Conservation (phyloP, 2,329 filamentous ascomycete species). For the Diaporthe vaccinii region DNA sequence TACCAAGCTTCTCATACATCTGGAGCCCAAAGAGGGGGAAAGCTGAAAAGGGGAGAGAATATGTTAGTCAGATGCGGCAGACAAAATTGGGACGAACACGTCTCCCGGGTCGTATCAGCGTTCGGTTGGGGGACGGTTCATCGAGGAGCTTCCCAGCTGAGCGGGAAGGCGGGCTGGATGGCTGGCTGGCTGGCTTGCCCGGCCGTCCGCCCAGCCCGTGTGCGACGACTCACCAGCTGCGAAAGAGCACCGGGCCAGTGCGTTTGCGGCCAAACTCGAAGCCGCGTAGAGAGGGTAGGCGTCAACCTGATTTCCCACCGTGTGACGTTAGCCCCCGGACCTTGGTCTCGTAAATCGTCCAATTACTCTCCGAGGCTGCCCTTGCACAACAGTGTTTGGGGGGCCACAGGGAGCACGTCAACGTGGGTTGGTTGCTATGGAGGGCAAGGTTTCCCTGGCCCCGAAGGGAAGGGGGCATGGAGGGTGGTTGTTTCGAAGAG, state of each 20-base stretch:
- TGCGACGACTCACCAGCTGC: conserved; percentile 57
- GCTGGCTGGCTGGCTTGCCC: conserved; percentile 20
- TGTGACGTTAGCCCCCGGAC: conserved; percentile 43
- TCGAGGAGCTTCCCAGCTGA: conserved; percentile 43
- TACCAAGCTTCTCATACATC: conserved; percentile 78
- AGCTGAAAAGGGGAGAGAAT: conserved; percentile 62
- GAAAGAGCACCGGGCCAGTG: conserved; percentile 82
- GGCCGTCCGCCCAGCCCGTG: conserved; percentile 12
- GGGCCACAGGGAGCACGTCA: neutral
- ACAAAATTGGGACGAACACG: neutral
- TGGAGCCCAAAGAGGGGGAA: conserved; percentile 83
- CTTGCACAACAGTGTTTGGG: conserved; percentile 22
- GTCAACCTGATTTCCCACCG: conserved; percentile 67
- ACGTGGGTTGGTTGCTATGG: conserved; percentile 4
- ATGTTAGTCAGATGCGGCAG: conserved; percentile 35
- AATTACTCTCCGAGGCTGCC: conserved; percentile 41
- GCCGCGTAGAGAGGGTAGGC: conserved; percentile 83
- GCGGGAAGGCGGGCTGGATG: conserved; percentile 39
- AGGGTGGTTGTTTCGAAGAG: neutral
- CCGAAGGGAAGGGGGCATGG: neutral
- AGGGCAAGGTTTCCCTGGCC: neutral
- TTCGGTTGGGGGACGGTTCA: conserved; percentile 6
- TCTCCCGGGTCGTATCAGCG: conserved; percentile 8
- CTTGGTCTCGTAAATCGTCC: conserved; percentile 43
- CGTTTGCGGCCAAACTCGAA: conserved; percentile 85